Evolutionary conservation across 495 filamentous ascomycete genomes (phyloP).

Genomic region (Podospora conica): DNA sequence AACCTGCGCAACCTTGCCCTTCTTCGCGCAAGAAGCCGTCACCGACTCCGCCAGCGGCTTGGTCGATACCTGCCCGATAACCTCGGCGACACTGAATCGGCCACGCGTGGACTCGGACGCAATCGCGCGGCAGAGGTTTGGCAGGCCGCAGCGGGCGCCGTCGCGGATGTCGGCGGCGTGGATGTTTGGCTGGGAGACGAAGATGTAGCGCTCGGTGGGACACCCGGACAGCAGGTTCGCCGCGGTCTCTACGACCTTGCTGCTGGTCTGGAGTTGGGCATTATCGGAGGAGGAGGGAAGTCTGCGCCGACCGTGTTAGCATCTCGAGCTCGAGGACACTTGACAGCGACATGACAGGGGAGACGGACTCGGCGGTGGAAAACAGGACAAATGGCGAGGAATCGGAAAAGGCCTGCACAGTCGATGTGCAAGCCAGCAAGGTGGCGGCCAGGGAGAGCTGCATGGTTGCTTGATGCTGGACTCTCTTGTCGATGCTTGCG

Average conservation of each 20-base stretch:
- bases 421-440: conserved; percentile 54
- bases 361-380: conserved; percentile 67
- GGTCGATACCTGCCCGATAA: conserved; percentile 52
- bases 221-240: conserved; percentile 55
- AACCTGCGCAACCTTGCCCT: conserved; percentile 36
- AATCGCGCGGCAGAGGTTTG: conserved; percentile 27
- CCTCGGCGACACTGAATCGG: conserved; percentile 50
- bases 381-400: conserved; percentile 83
- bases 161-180: conserved; percentile 57
- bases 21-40: conserved; percentile 25
- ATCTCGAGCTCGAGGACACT: conserved; percentile 7
- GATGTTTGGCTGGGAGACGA: conserved; percentile 74
- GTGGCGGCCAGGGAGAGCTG: conserved; percentile 53
- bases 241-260: conserved; percentile 33
- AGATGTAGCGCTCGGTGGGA: conserved; percentile 69
- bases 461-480: conserved; percentile 41
- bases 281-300: conserved; percentile 24
- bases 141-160: conserved; percentile 18
- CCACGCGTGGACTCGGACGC: conserved; percentile 16
- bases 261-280: conserved; percentile 40
- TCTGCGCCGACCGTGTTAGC: conserved; percentile 19
- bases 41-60: conserved; percentile 32
- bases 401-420: conserved; percentile 67
- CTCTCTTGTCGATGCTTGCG: conserved; percentile 8
- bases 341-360: neutral